Conservation (phyloP, 2,329 filamentous ascomycete species). For the Dactylonectria estremocensis region DNA sequence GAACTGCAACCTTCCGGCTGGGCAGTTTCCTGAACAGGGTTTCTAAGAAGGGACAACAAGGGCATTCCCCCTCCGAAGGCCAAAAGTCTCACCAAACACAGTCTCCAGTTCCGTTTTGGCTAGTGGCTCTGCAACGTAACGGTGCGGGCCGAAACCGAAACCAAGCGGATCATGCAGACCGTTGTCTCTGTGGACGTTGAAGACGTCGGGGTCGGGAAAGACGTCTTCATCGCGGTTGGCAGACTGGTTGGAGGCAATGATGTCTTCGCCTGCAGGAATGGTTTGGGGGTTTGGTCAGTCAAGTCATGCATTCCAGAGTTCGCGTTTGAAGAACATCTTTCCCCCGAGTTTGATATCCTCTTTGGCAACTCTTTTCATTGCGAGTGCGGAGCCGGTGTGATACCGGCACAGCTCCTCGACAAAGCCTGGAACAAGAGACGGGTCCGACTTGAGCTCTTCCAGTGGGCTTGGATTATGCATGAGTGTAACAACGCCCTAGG, state of each 20-base stretch:
- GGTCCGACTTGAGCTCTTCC: no score
- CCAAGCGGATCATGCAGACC: conserved; percentile 56
- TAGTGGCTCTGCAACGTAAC: conserved; percentile 62
- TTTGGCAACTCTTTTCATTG: conserved; percentile 64
- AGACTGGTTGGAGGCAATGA: conserved; percentile 64
- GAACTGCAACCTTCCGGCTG: conserved; percentile 56
- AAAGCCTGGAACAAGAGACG: no score
- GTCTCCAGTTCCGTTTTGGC: conserved; percentile 59
- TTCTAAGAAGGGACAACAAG: conserved; percentile 38
- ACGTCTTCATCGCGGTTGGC: conserved; percentile 64
- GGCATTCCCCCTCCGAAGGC: background rate
- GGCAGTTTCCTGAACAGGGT: conserved; percentile 58
- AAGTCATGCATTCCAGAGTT: no score
- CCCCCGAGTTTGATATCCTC: conserved; percentile 61
- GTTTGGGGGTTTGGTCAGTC: no score
- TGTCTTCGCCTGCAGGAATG: conserved; percentile 63
- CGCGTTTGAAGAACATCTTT: no score
- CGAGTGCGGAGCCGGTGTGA: conserved; percentile 63
- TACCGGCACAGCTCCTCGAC: conserved; percentile 65
- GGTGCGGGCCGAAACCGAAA: conserved; percentile 62
- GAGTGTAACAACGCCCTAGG: no score
- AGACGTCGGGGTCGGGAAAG: conserved; percentile 60
- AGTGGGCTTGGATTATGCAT: no score
- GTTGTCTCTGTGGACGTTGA: conserved; percentile 59
- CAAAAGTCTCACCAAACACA: conserved; percentile 58